Base-by-base conservation (phyloP, 75 land plant species). In the Cunninghamia lanceolata region DNA sequence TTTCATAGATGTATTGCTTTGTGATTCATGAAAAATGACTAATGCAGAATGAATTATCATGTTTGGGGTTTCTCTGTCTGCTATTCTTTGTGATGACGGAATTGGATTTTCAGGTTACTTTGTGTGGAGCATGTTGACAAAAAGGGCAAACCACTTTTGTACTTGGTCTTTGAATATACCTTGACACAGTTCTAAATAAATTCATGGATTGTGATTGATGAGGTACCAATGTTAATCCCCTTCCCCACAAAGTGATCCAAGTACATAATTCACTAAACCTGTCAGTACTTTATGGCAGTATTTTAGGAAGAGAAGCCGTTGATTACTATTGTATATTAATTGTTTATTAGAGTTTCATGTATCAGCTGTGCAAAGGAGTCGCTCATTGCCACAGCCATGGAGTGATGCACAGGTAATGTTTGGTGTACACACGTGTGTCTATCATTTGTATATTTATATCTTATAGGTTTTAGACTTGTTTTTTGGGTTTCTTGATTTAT, bases 101-200 rank as follows among this genome's bases (percentile, higher is more conserved):
- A n/a, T n/a, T n/a, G n/a, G n/a, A n/a, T n/a, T n/a, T n/a, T n/a
- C n/a, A n/a, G n/a, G n/a, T n/a, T n/a, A n/a, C n/a, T n/a, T n/a
- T n/a, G n/a, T n/a, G n/a, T n/a, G n/a, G n/a, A n/a, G n/a, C n/a
- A n/a, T n/a, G n/a, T n/a, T n/a, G n/a, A n/a, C n/a, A n/a, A n/a
- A n/a, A n/a, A n/a, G n/a, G n/a, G n/a, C n/a, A n/a, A n/a, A n/a
- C n/a, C n/a, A n/a, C n/a, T n/a, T n/a, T n/a, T n/a, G 16, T 98
- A 96, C 88, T 83, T 98, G 86, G 96, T 98, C 5, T 98, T 98
- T 80, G 99, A 98, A n/a, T n/a, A 89, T 98, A 93, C 86, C 89
- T 98, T 71, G 99, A 98, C 82, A 94, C 94, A n/a, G 99, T 96
- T 87, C 94, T 98, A 25, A 98, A 98, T 94, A 98, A 96, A 85